Evolutionary conservation across 306 rosid species (phyloP).

Genomic region (Sicyos edulis): DNA sequence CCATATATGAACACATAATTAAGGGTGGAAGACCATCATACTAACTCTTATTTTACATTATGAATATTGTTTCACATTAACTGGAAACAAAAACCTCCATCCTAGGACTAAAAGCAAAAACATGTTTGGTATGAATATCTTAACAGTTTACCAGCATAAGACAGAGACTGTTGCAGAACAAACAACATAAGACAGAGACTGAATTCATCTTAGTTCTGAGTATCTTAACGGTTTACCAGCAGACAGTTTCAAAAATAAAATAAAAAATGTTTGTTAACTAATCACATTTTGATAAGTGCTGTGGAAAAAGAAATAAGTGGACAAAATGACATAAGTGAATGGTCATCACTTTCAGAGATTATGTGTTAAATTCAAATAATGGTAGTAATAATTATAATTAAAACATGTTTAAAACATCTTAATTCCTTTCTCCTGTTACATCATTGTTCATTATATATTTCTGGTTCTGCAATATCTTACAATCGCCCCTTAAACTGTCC

Average conservation of each 20-base stretch:
- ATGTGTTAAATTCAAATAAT: neutral
- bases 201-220: no score
- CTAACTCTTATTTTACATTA: neutral
- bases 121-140: neutral
- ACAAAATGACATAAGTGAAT: no score
- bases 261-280: neutral
- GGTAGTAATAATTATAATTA: neutral
- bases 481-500: constrained; percentile 2
- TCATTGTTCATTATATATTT: neutral
- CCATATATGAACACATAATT: no score
- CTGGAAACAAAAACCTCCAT: neutral
- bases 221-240: neutral
- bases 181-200: neutral
- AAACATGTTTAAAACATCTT: neutral
- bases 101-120: neutral
- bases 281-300: neutral
- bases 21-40: no score
- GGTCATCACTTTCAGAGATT: no score
- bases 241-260: neutral
- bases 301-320: neutral
- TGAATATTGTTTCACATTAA: neutral
- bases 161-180: no score
- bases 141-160: neutral
- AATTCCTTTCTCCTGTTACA: neutral
- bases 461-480: neutral